Evolutionary conservation across 805 yeast species (phyloP), one percentile per base, ranked within the genome.

Genomic region (Wickerhamiella galacta): DNA sequence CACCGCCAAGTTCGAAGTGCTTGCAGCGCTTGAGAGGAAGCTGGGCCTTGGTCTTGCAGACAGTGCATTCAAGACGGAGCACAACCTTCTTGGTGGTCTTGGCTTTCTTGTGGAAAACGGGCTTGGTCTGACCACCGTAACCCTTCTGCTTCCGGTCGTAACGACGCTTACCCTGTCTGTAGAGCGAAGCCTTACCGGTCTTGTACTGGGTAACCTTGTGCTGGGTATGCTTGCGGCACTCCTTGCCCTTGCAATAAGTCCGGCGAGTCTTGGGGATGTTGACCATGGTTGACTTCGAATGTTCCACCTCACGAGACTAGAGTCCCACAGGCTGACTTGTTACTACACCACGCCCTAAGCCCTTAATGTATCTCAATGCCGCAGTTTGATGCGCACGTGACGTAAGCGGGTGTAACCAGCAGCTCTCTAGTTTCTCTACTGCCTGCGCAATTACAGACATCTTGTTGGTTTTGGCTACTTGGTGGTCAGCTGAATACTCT

Each of bases 71-170:
- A 62, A 90, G 77, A 74, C 95, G 87, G 63, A 90, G 78, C 51
- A 90, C 98, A 64, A 90, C 93, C 80, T 90, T 90, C 83, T 90
- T 90, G 75, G 98, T 90, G 56, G 96, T 90, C 83, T 90, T 90
- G 58, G 98, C 98, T 70, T 90, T 90, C 81, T 90, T 90, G 80
- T 83, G 96, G 95, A 90, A 90, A 70, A 90, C 78, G 63, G 76
- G 98, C 75, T 83, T 90, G 70, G 98, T 90, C 74, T 90, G 99
- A 81, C 99, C 99, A 81, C 99, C 99, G 72, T 75, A 90, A 83
- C 98, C 98, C 58, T 79, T 64, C 74, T 90, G 98, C 71, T 90
- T 90, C 72, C 99, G 94, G 87, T 90, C 98, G 74, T 90, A 90
- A 75, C 99, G 85, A 76, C 99, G 83, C 87, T 92, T 90, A 78